Evolutionary conservation across 2,329 filamentous ascomycete genomes (phyloP).

Genomic region (Emydomyces testavorans): DNA sequence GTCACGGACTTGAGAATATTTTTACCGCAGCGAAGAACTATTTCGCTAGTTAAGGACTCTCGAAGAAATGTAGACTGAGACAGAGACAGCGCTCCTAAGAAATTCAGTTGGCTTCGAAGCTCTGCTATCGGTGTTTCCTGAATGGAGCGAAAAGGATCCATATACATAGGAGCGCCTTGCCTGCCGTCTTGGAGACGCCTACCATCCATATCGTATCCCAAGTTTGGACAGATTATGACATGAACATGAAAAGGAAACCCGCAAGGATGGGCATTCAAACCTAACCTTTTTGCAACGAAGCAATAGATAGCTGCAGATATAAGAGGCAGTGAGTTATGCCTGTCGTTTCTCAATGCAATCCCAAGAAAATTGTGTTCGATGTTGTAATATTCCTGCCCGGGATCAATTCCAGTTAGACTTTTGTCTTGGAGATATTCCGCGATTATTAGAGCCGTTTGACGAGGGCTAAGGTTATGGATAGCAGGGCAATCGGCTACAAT

Average conservation of each 20-base stretch:
- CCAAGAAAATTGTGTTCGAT: conserved; percentile 82
- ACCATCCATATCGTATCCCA: conserved; percentile 51
- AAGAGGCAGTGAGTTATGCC: conserved; percentile 71
- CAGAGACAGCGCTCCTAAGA: conserved; percentile 35
- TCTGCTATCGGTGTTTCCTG: conserved; percentile 52
- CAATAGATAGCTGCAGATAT: conserved; percentile 83
- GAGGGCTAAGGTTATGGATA: conserved; percentile 48
- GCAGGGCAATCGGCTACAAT: conserved; percentile 45
- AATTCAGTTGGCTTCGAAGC: conserved; percentile 50
- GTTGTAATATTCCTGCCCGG: conserved; percentile 60
- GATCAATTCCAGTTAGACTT: conserved; percentile 59
- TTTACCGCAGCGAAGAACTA: conserved; percentile 63
- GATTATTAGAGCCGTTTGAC: conserved; percentile 56
- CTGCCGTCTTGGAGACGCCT: conserved; percentile 19
- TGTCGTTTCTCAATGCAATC: conserved; percentile 58
- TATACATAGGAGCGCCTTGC: conserved; percentile 53
- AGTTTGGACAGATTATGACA: conserved; percentile 56
- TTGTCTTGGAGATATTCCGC: conserved; percentile 57
- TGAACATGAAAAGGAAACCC: conserved; percentile 79
- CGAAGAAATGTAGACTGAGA: conserved; percentile 45
- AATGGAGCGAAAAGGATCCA: conserved; percentile 67
- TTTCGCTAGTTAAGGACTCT: conserved; percentile 52
- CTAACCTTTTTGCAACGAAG: conserved; percentile 60
- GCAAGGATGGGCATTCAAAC: conserved; percentile 65
- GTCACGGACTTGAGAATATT: conserved; percentile 69